Evolutionary conservation across 2,329 filamentous ascomycete genomes (phyloP).

Genomic region (Dactylonectria estremocensis): DNA sequence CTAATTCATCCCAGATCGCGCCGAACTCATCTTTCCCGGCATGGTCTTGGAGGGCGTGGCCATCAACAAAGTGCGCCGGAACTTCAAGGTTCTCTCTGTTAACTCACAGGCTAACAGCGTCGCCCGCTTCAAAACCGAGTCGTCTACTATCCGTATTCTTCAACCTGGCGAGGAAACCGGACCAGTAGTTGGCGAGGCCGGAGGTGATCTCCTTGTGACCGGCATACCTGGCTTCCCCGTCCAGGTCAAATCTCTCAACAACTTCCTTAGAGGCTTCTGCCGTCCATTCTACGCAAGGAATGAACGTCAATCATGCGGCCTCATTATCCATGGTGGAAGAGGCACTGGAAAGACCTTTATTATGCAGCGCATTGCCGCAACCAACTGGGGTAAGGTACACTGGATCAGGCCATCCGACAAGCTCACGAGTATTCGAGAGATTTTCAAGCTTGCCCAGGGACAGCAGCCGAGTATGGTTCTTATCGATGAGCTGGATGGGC

Average conservation of each 20-base stretch:
- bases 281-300: slow-evolving; percentile 49
- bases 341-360: slow-evolving; percentile 90
- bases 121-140: slow-evolving; percentile 60
- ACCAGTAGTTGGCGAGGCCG: slow-evolving; percentile 35
- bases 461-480: slow-evolving; percentile 83
- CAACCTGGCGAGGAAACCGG: slow-evolving; percentile 47
- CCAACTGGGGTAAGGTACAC: slow-evolving; percentile 80
- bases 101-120: slow-evolving; percentile 62
- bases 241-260: slow-evolving; percentile 77
- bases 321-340: slow-evolving; percentile 84
- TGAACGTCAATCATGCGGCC: slow-evolving; percentile 64
- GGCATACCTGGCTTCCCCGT: slow-evolving; percentile 78
- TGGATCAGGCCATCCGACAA: slow-evolving; percentile 71
- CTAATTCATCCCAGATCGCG: slow-evolving; percentile 61
- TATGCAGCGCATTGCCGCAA: slow-evolving; percentile 75
- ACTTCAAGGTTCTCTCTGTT: slow-evolving; percentile 72
- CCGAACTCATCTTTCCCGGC: slow-evolving; percentile 79
- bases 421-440: slow-evolving; percentile 72
- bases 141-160: slow-evolving; percentile 58
- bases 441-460: slow-evolving; percentile 78
- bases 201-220: slow-evolving; percentile 61
- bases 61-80: slow-evolving; percentile 50
- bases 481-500: slow-evolving; percentile 82
- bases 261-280: slow-evolving; percentile 72
- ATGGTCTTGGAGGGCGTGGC: slow-evolving; percentile 77